Conservation (phyloP, 2,329 filamentous ascomycete species). For the Curvularia hawaiiensis region DNA sequence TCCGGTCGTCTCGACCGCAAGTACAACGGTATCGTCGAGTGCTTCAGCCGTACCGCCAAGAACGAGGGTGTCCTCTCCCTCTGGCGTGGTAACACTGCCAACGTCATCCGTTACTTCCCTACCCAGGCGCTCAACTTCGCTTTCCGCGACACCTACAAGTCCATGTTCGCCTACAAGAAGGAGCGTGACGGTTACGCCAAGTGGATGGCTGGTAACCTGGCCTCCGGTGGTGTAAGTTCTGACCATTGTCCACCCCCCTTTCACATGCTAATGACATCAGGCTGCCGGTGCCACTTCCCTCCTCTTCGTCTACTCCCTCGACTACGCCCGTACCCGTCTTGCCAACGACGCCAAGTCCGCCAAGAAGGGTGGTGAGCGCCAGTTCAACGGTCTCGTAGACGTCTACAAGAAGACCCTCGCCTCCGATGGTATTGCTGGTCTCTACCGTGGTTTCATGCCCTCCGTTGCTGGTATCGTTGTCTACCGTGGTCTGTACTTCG, state of each 20-base stretch:
- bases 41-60: constrained; percentile 89
- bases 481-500: constrained; percentile 99
- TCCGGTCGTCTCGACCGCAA: constrained; percentile 96
- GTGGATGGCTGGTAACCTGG: constrained; percentile 99
- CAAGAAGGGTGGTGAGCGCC: constrained; percentile 95
- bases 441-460: constrained; percentile 99
- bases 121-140: constrained; percentile 99
- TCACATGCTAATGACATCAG: constrained; percentile 51
- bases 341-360: constrained; percentile 99
- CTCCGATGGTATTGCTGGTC: constrained; percentile 97
- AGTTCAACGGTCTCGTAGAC: constrained; percentile 99
- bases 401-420: constrained; percentile 99
- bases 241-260: neutral
- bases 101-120: constrained; percentile 99
- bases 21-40: constrained; percentile 92
- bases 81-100: constrained; percentile 99
- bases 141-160: constrained; percentile 99
- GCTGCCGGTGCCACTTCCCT: constrained; percentile 99
- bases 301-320: constrained; percentile 99
- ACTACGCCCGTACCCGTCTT: constrained; percentile 99
- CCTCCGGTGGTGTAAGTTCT: constrained; percentile 93
- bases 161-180: constrained; percentile 99
- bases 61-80: constrained; percentile 93
- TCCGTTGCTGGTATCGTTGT: constrained; percentile 99
- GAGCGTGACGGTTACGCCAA: constrained; percentile 96